Evolutionary conservation across 768 basidiomycete species (phyloP).

Genomic region (Boletus edulis): DNA sequence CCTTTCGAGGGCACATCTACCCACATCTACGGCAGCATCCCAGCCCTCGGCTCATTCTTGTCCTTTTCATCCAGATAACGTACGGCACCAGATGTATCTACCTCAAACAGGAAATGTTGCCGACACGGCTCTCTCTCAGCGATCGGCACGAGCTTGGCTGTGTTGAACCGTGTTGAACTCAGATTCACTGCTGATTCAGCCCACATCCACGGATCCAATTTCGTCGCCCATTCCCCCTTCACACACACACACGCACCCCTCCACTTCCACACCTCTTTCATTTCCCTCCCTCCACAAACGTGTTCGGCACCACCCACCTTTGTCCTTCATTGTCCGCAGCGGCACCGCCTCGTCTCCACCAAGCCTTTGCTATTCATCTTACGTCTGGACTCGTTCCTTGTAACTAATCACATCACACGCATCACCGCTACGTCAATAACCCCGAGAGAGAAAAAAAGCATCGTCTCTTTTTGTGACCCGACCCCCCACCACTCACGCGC

Average conservation of each 20-base stretch:
- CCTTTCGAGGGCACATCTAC: slow-evolving; percentile 31
- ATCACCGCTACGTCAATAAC: background rate
- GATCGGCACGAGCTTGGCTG: slow-evolving; percentile 30
- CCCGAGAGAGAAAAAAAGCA: background rate
- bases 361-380: slow-evolving; percentile 6
- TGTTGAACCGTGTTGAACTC: slow-evolving; percentile 15
- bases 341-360: slow-evolving; percentile 25
- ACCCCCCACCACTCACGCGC: background rate
- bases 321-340: slow-evolving; percentile 12
- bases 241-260: background rate
- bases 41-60: slow-evolving; percentile 3
- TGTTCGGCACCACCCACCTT: slow-evolving; percentile 13
- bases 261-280: slow-evolving; percentile 13
- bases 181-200: slow-evolving; percentile 29
- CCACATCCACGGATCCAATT: slow-evolving; percentile 5
- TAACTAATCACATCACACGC: slow-evolving; percentile 17
- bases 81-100: slow-evolving; percentile 32
- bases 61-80: slow-evolving; percentile 27
- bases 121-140: slow-evolving; percentile 24
- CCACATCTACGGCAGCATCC: slow-evolving; percentile 23
- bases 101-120: slow-evolving; percentile 30
- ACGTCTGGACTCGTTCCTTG: slow-evolving; percentile 11
- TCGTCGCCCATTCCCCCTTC: background rate
- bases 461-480: background rate
- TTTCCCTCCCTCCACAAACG: slow-evolving; percentile 18